phyloP scores from a whole-genome alignment of 169 alveolate species.

The Eimeria nieschulzi region DNA sequence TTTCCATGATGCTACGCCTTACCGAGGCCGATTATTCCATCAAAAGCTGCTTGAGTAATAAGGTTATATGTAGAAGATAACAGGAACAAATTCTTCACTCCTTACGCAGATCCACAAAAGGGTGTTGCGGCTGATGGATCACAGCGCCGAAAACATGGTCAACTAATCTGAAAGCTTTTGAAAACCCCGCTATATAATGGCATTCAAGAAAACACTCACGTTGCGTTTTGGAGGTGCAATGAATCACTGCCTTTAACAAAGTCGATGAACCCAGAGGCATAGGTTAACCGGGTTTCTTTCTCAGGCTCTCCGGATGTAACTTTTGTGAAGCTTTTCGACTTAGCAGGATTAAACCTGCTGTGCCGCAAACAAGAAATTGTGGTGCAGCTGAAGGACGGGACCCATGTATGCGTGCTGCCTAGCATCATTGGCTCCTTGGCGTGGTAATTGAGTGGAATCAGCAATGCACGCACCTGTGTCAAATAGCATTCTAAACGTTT shows the following conservation, averaged over 20 bases:
- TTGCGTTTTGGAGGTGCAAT: slow-evolving; percentile 13
- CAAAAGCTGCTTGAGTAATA: slow-evolving; percentile 49
- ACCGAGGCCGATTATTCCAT: slow-evolving; percentile 62
- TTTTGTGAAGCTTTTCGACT: slow-evolving; percentile 8
- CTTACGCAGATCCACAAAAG: slow-evolving; percentile 61
- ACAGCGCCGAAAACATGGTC: slow-evolving; percentile 14
- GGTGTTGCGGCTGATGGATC: slow-evolving; percentile 40
- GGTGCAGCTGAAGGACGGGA: slow-evolving; percentile 32
- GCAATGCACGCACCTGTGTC: slow-evolving; percentile 51
- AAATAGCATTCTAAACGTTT: slow-evolving; percentile 24
- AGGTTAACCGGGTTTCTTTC: slow-evolving; percentile 17
- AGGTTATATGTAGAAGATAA: not conserved
- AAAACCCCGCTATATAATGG: no score
- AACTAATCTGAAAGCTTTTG: not conserved
- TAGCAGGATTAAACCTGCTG: slow-evolving; percentile 45
- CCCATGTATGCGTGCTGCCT: slow-evolving; percentile 62
- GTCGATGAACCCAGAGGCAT: slow-evolving; percentile 50
- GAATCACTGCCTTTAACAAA: slow-evolving; percentile 12
- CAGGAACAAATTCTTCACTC: not conserved
- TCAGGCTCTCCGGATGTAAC: not conserved
- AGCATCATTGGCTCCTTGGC: not conserved
- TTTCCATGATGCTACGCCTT: not conserved
- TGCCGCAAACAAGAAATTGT: slow-evolving; percentile 43
- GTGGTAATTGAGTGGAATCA: not conserved
- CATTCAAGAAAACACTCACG: not conserved